A percentile compares a stretch with the other conserved stretches of the same genome.
Evolutionary conservation across 2,329 filamentous ascomycete species (phyloP).

Genomic region (Zalaria obscura): DNA sequence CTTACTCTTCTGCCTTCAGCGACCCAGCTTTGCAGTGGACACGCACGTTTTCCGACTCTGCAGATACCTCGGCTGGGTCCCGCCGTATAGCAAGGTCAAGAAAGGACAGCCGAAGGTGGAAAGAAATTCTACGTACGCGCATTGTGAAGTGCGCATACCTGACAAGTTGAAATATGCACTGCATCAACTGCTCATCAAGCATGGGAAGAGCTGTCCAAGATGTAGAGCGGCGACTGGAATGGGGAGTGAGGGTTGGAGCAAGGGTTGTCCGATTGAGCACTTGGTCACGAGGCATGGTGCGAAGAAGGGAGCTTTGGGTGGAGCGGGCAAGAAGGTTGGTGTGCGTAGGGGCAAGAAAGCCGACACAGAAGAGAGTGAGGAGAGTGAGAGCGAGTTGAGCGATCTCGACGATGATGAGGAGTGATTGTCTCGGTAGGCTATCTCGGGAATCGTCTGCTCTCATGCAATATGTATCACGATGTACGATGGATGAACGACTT

Average conservation of each 20-base stretch:
- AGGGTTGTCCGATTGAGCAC: conserved; percentile 51
- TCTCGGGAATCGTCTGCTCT: no score
- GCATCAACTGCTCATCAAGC: conserved; percentile 46
- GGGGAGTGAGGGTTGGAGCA: conserved; percentile 47
- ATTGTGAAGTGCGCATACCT: conserved; percentile 46
- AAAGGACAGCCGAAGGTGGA: conserved; percentile 30
- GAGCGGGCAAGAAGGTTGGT: conserved; percentile 53
- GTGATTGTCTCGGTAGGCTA: neutral
- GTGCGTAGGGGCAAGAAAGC: conserved; percentile 58
- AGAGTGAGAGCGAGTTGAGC: conserved; percentile 24
- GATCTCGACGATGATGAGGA: conserved; percentile 2
- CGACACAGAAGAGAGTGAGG: conserved; percentile 63
- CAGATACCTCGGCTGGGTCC: conserved; percentile 49
- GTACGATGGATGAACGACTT: no score
- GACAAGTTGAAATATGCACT: conserved; percentile 49
- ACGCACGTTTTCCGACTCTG: conserved; percentile 52
- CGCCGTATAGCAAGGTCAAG: conserved; percentile 21
- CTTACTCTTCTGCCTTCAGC: conserved; percentile 48
- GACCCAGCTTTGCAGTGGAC: conserved; percentile 50
- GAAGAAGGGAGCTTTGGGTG: conserved; percentile 29
- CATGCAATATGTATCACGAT: no score
- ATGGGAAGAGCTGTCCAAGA: conserved; percentile 47
- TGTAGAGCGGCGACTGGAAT: conserved; percentile 47
- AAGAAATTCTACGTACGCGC: conserved; percentile 40
- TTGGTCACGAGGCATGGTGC: conserved; percentile 43